Evolutionary conservation across 192 early-diverging fungal species (phyloP).

Genomic region (Pilobolus umbonatus): DNA sequence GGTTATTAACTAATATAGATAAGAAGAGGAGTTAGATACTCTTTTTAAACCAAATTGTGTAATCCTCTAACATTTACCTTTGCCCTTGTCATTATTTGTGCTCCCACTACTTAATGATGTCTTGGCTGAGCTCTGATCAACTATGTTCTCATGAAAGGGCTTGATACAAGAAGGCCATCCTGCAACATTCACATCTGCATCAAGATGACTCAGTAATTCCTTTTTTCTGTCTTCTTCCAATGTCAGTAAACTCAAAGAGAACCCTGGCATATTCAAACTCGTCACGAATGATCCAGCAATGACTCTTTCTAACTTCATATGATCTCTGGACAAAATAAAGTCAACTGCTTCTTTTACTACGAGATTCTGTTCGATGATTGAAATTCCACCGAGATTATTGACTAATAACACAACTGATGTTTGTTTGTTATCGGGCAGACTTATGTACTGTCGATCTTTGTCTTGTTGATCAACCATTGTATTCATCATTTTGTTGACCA

Average conservation of each 20-base stretch:
- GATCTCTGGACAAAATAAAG: constrained; percentile 22
- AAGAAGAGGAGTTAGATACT: too few species aligned
- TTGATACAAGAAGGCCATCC: too few species aligned
- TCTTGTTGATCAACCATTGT: constrained; percentile 45
- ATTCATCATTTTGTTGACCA: constrained; percentile 52
- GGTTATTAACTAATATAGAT: constrained; percentile 1
- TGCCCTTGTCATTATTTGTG: background rate
- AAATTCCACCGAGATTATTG: constrained; percentile 80
- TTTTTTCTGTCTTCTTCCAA: constrained; percentile 43
- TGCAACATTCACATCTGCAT: constrained; percentile 50
- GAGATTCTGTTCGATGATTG: constrained; percentile 66
- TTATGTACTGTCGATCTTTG: constrained; percentile 32
- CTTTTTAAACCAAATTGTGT: background rate
- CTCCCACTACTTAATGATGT: too few species aligned
- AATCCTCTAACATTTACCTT: background rate
- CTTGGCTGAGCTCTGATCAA: too few species aligned
- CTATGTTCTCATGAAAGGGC: too few species aligned
- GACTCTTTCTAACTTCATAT: constrained; percentile 49
- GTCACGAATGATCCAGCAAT: constrained; percentile 75
- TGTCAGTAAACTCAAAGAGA: constrained; percentile 62
- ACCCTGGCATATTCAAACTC: constrained; percentile 76
- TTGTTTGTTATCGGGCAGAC: constrained; percentile 14
- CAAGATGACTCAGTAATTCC: constrained; percentile 42
- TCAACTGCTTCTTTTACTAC: constrained; percentile 67
- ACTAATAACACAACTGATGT: constrained; percentile 61